Base-by-base conservation (phyloP, 257 asterid species). In the Paraleonurus japonicus region DNA sequence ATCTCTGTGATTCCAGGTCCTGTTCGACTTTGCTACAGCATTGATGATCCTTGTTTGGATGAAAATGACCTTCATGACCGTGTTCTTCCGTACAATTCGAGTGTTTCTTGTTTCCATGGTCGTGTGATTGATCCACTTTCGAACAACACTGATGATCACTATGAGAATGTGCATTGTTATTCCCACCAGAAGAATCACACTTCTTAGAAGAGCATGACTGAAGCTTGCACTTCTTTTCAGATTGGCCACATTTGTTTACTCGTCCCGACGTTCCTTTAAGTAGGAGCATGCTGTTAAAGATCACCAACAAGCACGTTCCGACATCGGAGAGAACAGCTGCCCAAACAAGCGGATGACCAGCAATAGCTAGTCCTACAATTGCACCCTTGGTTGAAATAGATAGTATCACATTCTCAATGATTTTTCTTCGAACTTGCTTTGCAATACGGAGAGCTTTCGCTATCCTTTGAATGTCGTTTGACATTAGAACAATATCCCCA, bases 281-380 rank as follows among this genome's bases (percentile, higher is more conserved):
- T 1, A 92, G 81, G 7, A 88, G 47, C 97, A 90, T 90, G 73
- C 98, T 92, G 82, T 92, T 92, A 3, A 86, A 68, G n/a, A 93
- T 90, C 32, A 93, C 98, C 2, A 90, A 37, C 77, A 93, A 79
- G 73, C 98, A 93, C 0, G 97, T 90, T 28, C 97, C 98, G 4
- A 83, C 89, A 61, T 92, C 97, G 0, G 89, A 51, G 0, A 92
- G 82, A 23, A 92, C 93, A 0, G 98, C 98, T 7, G 90, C 97
- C 98, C 98, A 92, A 7, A 92, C 97, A 0, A 90, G 79, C 0
- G 98, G 98, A 80, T 92, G 85, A 8, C 98, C 98, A 5, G 86
- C 95, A 33, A 92, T 72, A 71, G 97, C 98, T 58, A 90, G 24
- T 26, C 75, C 95, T 4, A 92, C n/a, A 7, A 92, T 80, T 15